Evolutionary conservation across 768 basidiomycete species (phyloP), one percentile per base, ranked within the genome.

Genomic region (Mycena venus): DNA sequence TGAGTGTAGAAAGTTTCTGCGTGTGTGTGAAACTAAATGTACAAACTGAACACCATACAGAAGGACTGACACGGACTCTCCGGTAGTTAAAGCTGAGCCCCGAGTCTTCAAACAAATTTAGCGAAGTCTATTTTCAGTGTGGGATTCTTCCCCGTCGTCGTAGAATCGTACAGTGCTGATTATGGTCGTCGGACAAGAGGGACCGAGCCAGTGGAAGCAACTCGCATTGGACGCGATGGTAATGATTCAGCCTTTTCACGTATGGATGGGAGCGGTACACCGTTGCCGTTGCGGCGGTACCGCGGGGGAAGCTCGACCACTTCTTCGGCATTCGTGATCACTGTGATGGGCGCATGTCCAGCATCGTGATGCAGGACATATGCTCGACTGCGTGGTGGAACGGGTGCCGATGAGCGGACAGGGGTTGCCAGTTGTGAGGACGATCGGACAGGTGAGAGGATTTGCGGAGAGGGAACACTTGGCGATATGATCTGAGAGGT

Each of bases 331-430:
- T 81, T 80, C 11, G 79, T 81, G 75, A 82, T 84, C 25, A 86
- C 85, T 25, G 84, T 85, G 14, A 87, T 83, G 1, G 86, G 85
- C 25, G 86, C 79, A 14, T 83, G 80, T 12, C 86, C 86, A 7
- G 79, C 86, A 64, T 87, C 86, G 73, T 86, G 86, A 70, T 87
- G 86, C 34, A 87, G 82, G 51, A 87, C 85, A 66, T 85, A 86
- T 11, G 86, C 25, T 36, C 59, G n/a, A 17, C 23, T 29, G n/a
- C n/a, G n/a, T n/a, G 12, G 17, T 4, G 23, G 32, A 14, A 36
- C 8, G 27, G 17, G 10, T 31, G 60, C 27, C n/a, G 62, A 38
- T 10, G 49, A 59, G 55, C 31, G 53, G 29, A 44, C 11, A 60
- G 49, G 49, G 2, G 42, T n/a, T 42, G 42, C 5, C 42, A 42